These are phyloP conservation scores for Myxozyma kluyveri DNA, from an alignment of 805 yeast genomes.

Conservation along the genomic window DNA sequence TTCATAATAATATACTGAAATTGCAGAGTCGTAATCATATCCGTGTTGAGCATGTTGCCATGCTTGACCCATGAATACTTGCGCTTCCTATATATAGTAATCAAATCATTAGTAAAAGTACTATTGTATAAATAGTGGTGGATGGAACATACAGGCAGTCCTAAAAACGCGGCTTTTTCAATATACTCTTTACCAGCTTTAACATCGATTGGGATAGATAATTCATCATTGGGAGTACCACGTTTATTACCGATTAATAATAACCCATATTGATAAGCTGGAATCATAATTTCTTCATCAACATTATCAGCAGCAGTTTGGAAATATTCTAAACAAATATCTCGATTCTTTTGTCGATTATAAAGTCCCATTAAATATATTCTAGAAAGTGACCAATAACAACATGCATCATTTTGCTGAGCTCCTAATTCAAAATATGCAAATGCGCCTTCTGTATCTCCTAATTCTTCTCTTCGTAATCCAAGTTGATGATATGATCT, in stretches of 20 bases:
- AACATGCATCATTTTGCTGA: conserved; percentile 40
- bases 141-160: conserved; percentile 33
- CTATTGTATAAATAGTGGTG: neutral
- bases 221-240: conserved; percentile 1
- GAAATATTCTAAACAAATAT: conserved; percentile 33
- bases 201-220: conserved; percentile 3
- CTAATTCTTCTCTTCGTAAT: conserved; percentile 13
- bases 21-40: conserved; percentile 24
- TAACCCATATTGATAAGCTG: conserved; percentile 42
- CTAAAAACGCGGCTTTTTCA: conserved; percentile 40
- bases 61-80: conserved; percentile 28
- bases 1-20: conserved; percentile 30
- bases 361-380: conserved; percentile 36
- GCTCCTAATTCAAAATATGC: conserved; percentile 40
- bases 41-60: conserved; percentile 22
- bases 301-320: conserved; percentile 34
- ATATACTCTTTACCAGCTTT: conserved; percentile 22
- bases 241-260: conserved; percentile 38
- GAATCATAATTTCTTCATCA: conserved; percentile 43
- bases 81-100: conserved; percentile 22
- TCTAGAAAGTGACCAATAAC: conserved; percentile 33
- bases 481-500: conserved; percentile 43
- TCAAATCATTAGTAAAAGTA: neutral
- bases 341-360: conserved; percentile 32
- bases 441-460: conserved; percentile 39